Evolutionary conservation across 805 yeast genomes (phyloP), one percentile per base, ranked within the genome.

Genomic region (Ogataea henricii): DNA sequence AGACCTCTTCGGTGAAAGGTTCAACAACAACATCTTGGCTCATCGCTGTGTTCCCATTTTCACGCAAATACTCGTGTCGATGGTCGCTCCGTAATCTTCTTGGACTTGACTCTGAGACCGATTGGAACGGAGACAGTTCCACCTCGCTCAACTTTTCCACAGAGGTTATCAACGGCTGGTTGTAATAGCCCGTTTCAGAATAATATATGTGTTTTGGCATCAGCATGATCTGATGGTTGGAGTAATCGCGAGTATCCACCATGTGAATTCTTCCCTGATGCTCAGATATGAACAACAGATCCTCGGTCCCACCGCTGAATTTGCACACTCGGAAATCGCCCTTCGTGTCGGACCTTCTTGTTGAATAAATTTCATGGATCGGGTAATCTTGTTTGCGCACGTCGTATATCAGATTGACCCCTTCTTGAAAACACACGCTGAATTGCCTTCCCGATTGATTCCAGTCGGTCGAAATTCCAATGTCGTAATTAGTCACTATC

Each of bases 191-290:
- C 6, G 56, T 40, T 3, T 51, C 49, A 8, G 45, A 29, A 27
- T 56, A 56, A 40, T 49, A 47, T 7, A 52, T 23, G 10, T 46
- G 46, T 42, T 67, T 70, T 0, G 94, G 94, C 12, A 86, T 70
- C 49, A 85, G 70, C 2, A 89, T 73, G 30, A 90, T 89, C 63
- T 87, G 92, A 61, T 87, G 92, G 56, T 86, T 82, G 49, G 76
- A 71, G 54, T 82, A 78, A 58, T 86, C 80, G 52, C 96, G 77
- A 21, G 89, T 76, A 63, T 91, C 97, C 22, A 91, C 72, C 47
- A 90, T 72, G 67, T 91, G 98, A 3, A 91, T 87, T 45, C 96
- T 74, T 0, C 96, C 95, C 45, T 82, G 85, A 57, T 91, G 96
- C 63, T 91, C 97, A 45, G 86, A 78, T 2, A 91, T 74, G 45